Conservation (phyloP, 139 green algal genomes). For the Chlorella sorokiniana region DNA sequence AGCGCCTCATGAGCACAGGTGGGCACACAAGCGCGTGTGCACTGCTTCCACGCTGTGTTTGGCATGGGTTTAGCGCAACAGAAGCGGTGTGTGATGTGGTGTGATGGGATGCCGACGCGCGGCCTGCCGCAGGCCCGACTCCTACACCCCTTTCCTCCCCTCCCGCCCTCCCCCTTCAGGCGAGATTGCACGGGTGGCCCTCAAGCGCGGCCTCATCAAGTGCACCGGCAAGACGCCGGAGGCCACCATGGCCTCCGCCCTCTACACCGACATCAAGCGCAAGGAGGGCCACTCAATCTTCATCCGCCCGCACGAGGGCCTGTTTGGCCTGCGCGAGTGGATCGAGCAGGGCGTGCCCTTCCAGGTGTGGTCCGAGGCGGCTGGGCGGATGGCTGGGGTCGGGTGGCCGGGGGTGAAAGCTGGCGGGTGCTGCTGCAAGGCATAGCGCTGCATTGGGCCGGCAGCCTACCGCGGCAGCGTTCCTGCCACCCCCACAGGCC, state of each 20-base stretch:
- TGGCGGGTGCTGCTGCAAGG: background rate
- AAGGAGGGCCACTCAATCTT: slow-evolving; percentile 72
- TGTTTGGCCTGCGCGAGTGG: slow-evolving; percentile 86
- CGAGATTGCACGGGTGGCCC: slow-evolving; percentile 58
- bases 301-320: slow-evolving; percentile 77
- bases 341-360: slow-evolving; percentile 64
- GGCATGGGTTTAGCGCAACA: too few species aligned
- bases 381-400: background rate
- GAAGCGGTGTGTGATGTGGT: too few species aligned
- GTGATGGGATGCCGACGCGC: too few species aligned
- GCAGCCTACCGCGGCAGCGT: too few species aligned
- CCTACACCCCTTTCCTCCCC: background rate
- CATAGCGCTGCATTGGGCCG: too few species aligned
- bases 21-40: slow-evolving; percentile 37
- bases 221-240: slow-evolving; percentile 83
- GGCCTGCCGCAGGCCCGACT: too few species aligned
- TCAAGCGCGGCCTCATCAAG: slow-evolving; percentile 70
- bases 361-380: slow-evolving; percentile 17
- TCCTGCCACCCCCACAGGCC: too few species aligned
- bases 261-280: slow-evolving; percentile 88
- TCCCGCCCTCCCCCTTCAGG: slow-evolving; percentile 11
- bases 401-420: too few species aligned
- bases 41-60: too few species aligned
- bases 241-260: slow-evolving; percentile 83
- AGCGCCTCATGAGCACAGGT: slow-evolving; percentile 80